A percentile compares a stretch with the other conserved stretches of the same genome.
These are phyloP conservation scores for Gossypium turneri DNA, from an alignment of 345 rosid genomes.

Conservation along the genomic window DNA sequence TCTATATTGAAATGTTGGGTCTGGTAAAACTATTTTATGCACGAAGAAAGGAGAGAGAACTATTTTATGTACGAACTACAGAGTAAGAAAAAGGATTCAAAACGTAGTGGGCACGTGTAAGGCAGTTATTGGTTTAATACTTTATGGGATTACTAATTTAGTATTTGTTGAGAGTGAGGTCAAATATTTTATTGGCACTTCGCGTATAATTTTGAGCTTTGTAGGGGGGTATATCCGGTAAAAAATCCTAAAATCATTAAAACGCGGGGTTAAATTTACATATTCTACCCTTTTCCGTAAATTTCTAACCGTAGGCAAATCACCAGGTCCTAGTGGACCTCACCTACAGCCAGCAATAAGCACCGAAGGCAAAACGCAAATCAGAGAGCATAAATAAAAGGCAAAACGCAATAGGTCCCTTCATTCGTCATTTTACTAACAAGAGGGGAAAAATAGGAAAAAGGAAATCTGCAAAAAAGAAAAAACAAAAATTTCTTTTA, in stretches of 20 bases:
- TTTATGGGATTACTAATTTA: neutral
- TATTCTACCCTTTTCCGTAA: neutral
- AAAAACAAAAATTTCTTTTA: neutral
- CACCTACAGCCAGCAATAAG: neutral
- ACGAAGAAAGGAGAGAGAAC: too few relatives aligned
- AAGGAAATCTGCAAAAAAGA: neutral
- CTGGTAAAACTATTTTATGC: too few relatives aligned
- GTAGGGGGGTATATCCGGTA: neutral
- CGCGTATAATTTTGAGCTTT: neutral
- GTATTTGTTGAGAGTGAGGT: too few relatives aligned
- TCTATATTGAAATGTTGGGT: too few relatives aligned
- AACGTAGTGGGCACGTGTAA: neutral
- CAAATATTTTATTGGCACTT: neutral
- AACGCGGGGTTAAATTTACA: neutral
- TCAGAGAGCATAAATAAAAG: constrained; percentile 4
- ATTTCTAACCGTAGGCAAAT: neutral
- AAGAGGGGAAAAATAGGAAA: neutral
- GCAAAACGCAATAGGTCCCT: neutral
- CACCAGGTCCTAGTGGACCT: neutral
- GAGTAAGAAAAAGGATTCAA: neutral
- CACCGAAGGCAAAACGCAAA: neutral
- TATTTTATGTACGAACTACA: neutral
- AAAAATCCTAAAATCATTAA: neutral
- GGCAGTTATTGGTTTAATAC: neutral
- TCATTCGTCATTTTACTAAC: too few relatives aligned